Evolutionary conservation across 768 basidiomycete species (phyloP).

Genomic region (Hypsizygus marmoreus): DNA sequence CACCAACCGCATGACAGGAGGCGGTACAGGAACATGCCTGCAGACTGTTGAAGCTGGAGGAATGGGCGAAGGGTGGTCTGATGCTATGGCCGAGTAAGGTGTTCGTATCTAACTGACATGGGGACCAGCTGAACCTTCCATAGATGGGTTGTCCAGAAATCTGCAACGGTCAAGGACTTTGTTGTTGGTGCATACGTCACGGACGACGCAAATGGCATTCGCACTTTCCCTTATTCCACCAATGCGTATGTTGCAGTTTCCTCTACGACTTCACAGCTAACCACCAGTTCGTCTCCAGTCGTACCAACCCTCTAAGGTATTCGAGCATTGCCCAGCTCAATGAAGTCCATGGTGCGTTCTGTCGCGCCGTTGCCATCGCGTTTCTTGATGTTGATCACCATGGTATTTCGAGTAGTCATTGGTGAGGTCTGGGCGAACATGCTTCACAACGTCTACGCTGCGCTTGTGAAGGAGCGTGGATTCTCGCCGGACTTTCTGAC

Average conservation of each 20-base stretch:
- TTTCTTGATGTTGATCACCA: neutral
- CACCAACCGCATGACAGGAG: slow-evolving; percentile 53
- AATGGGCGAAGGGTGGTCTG: slow-evolving; percentile 71
- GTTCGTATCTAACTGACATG: neutral
- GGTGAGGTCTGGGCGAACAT: slow-evolving; percentile 57
- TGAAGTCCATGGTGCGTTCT: slow-evolving; percentile 42
- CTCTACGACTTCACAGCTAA: neutral
- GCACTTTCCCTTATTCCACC: slow-evolving; percentile 59
- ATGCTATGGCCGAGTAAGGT: slow-evolving; percentile 45
- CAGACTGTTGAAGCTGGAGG: slow-evolving; percentile 65
- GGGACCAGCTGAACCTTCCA: neutral
- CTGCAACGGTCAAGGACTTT: slow-evolving; percentile 35
- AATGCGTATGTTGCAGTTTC: slow-evolving; percentile 36
- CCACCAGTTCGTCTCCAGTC: slow-evolving; percentile 18
- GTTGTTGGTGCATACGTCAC: slow-evolving; percentile 51
- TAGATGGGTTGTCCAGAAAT: slow-evolving; percentile 45
- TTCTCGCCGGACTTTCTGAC: slow-evolving; percentile 36
- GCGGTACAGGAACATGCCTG: slow-evolving; percentile 59
- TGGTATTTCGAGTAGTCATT: slow-evolving; percentile 30
- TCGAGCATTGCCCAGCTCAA: slow-evolving; percentile 32
- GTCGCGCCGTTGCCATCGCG: neutral
- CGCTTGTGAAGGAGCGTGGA: slow-evolving; percentile 33
- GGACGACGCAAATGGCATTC: slow-evolving; percentile 49
- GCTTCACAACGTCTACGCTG: slow-evolving; percentile 40
- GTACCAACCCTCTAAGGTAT: slow-evolving; percentile 44